Evolutionary conservation across 805 yeast species (phyloP), one percentile per base, ranked within the genome.

Genomic region (Maudiozyma serrabonitensis): DNA sequence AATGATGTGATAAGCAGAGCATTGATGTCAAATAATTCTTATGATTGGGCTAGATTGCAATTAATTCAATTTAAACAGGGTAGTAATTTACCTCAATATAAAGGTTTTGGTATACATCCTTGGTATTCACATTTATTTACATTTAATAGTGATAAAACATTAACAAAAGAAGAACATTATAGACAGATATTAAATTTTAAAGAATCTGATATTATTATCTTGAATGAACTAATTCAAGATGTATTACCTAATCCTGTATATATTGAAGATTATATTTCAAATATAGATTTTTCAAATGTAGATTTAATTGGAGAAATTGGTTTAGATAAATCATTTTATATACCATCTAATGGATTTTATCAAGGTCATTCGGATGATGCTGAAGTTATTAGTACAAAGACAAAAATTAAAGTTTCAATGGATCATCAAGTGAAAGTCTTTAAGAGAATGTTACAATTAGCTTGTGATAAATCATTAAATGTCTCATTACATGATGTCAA

Each of bases 241-340:
- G n/a, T 35, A 18, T 69, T 89, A 18, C 95, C 96, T 0, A 73
- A 68, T 0, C 96, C 96, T 0, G 62, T 75, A 0, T 51, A 61
- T 35, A 51, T 87, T 28, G 59, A 64, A 19, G 25, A n/a, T 1
- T 47, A 28, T 19, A n/a, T 41, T 23, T 16, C 21, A n/a, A 41
- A 23, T 52, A 80, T 43, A 35, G 43, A 28, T 21, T 43, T 19
- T 16, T 11, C 19, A 5, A 6, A 15, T 5, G 35, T 47, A 3
- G 50, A 56, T n/a, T 75, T 86, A 12, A 71, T 91, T 9, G 99
- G 99, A 0, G 99, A 91, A 58, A 75, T 88, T n/a, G 99, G 99
- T 0, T 68, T 93, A 2, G 99, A 91, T 63, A 85, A 82, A 63
- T 60, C 79, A 31, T 86, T 87, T 59, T 66, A 86, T 37, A 63